These are phyloP conservation scores for Calonectria leucothoes DNA, from an alignment of 2,329 filamentous ascomycete genomes.

Conservation along the genomic window DNA sequence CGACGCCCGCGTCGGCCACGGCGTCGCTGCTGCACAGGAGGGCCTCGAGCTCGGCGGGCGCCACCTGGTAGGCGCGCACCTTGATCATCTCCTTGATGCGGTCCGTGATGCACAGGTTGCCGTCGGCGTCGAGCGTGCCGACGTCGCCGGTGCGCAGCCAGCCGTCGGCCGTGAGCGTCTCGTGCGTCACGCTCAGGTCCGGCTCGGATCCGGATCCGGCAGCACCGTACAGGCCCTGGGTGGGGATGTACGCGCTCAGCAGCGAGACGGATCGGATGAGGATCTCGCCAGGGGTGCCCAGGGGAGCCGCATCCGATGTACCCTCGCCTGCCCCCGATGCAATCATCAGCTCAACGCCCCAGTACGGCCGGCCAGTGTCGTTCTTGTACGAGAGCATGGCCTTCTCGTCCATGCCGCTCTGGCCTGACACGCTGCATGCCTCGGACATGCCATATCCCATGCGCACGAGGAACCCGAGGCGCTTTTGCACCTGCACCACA, in stretches of 20 bases:
- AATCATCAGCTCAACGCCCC: slow-evolving; percentile 72
- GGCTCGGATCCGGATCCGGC: slow-evolving; percentile 29
- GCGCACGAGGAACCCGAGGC: slow-evolving; percentile 60
- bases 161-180: slow-evolving; percentile 62
- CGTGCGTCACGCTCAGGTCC: slow-evolving; percentile 52
- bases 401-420: slow-evolving; percentile 64
- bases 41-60: slow-evolving; percentile 62
- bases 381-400: slow-evolving; percentile 62
- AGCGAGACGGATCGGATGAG: slow-evolving; percentile 73
- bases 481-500: slow-evolving; percentile 69
- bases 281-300: slow-evolving; percentile 70
- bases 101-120: slow-evolving; percentile 75
- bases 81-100: slow-evolving; percentile 77
- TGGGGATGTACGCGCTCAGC: slow-evolving; percentile 76
- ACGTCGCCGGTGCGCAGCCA: slow-evolving; percentile 82
- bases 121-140: slow-evolving; percentile 65
- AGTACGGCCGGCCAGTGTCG: slow-evolving; percentile 74
- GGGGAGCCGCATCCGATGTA: slow-evolving; percentile 50
- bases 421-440: slow-evolving; percentile 72
- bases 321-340: slow-evolving; percentile 58
- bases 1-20: slow-evolving; percentile 74
- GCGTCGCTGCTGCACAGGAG: slow-evolving; percentile 50
- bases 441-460: slow-evolving; percentile 85
- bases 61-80: slow-evolving; percentile 70
- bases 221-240: slow-evolving; percentile 53